phyloP scores from a whole-genome alignment of 306 rosid species.

The Astragalus membranaceus region DNA sequence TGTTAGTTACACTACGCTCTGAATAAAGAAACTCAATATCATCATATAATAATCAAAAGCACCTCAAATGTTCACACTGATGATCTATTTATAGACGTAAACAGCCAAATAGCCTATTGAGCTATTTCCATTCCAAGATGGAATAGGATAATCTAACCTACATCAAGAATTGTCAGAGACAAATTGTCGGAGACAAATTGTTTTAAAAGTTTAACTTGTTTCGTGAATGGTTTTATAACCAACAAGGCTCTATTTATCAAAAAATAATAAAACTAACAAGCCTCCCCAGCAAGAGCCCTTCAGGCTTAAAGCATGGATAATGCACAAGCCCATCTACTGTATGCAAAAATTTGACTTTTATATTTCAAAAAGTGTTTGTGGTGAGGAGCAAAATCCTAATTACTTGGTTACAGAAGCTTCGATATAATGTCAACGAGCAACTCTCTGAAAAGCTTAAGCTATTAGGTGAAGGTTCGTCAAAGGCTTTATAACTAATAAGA shows the following conservation, averaged over 20 bases:
- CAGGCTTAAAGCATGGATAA: neutral
- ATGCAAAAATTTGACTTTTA: neutral
- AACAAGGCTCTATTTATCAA: no score
- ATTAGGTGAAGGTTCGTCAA: neutral
- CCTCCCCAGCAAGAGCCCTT: neutral
- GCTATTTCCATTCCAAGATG: neutral
- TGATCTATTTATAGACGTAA: neutral
- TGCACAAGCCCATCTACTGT: neutral
- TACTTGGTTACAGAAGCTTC: neutral
- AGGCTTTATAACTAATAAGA: conserved; percentile 1
- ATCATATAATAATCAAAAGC: neutral
- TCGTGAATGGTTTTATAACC: neutral
- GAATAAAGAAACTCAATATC: neutral
- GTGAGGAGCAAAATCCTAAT: neutral
- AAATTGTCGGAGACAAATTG: neutral
- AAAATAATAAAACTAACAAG: neutral
- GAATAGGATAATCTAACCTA: neutral
- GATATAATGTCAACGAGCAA: neutral
- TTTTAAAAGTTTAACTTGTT: neutral
- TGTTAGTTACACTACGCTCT: no score
- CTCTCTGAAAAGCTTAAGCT: neutral
- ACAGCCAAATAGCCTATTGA: neutral
- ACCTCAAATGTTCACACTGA: neutral
- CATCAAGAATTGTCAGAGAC: no score
- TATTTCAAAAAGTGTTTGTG: neutral